A percentile compares a stretch with the other conserved stretches of the same genome.
Conservation (phyloP, 1,284 basidiomycete species). For the Hymenochaete sp. region DNA sequence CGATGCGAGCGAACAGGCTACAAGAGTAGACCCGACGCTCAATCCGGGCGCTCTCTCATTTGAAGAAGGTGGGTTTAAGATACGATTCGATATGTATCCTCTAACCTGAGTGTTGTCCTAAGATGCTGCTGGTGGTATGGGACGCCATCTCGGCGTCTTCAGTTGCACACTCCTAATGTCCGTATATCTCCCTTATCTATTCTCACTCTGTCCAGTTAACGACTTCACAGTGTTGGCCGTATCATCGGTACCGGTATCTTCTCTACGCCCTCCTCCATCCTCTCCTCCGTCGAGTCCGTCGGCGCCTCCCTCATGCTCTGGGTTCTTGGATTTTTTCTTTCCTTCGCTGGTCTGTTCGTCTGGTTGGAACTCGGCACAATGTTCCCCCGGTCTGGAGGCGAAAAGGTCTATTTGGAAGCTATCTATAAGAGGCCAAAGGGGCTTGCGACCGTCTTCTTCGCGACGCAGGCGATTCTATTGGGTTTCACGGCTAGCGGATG, state of each 20-base stretch:
- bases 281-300: conserved; percentile 39
- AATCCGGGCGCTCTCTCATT: conserved; percentile 24
- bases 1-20: neutral
- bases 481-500: conserved; percentile 49
- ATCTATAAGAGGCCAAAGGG: conserved; percentile 39
- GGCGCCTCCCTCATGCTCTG: conserved; percentile 49
- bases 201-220: neutral
- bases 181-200: neutral
- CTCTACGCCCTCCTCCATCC: conserved; percentile 52
- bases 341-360: conserved; percentile 44
- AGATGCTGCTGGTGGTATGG: conserved; percentile 42
- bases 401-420: conserved; percentile 48
- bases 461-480: conserved; percentile 39
- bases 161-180: conserved; percentile 41
- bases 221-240: conserved; percentile 35
- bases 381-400: conserved; percentile 46
- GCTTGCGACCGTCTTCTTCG: conserved; percentile 40
- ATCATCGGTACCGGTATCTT: conserved; percentile 59
- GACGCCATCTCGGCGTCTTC: conserved; percentile 40
- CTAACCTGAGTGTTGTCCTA: neutral
- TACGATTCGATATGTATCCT: neutral
- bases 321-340: conserved; percentile 46
- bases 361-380: conserved; percentile 51
- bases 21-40: conserved; percentile 14
- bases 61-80: conserved; percentile 24